Percentiles rank a stretch among this genome's conserved stretches.
phyloP scores from a whole-genome alignment of 805 yeast genomes.

The Isabelozyma heimii region DNA sequence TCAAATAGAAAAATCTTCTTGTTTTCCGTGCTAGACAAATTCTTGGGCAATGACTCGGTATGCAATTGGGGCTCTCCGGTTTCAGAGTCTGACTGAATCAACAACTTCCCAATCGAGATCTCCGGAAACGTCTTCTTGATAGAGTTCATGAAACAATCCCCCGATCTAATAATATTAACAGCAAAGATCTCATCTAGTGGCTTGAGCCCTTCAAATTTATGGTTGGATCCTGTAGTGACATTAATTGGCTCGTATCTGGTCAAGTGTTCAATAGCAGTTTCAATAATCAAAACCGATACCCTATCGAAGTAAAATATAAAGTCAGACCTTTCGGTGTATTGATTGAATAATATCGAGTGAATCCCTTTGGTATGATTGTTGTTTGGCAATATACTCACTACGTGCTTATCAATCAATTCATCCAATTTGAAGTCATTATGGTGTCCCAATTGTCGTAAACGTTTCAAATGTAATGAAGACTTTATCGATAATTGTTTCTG shows the following conservation, averaged over 20 bases:
- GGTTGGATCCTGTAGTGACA: slow-evolving; percentile 24
- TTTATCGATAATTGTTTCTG: slow-evolving; percentile 65
- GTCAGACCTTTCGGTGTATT: slow-evolving; percentile 59
- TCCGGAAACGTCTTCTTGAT: slow-evolving; percentile 75
- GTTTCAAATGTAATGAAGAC: slow-evolving; percentile 64
- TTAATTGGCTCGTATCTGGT: slow-evolving; percentile 29
- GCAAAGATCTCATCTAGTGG: slow-evolving; percentile 58
- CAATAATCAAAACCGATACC: slow-evolving; percentile 68
- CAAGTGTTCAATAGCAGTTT: slow-evolving; percentile 63
- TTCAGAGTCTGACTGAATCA: slow-evolving; percentile 81
- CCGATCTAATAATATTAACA: slow-evolving; percentile 81
- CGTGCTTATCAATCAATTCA: slow-evolving; percentile 21
- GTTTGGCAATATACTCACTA: slow-evolving; percentile 38
- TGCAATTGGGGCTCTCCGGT: slow-evolving; percentile 96
- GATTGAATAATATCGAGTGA: slow-evolving; percentile 64
- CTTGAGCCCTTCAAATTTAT: slow-evolving; percentile 37
- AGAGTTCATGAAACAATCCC: slow-evolving; percentile 86
- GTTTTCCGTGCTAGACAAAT: slow-evolving; percentile 9
- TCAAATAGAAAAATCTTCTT: slow-evolving; percentile 69
- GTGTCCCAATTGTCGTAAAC: slow-evolving; percentile 57
- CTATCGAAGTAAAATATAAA: slow-evolving; percentile 86
- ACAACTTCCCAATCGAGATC: slow-evolving; percentile 73
- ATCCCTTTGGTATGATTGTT: slow-evolving; percentile 72
- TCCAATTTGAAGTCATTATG: slow-evolving; percentile 22
- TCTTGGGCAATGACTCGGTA: slow-evolving; percentile 65